These are phyloP conservation scores for Botrytis galanthina DNA, from an alignment of 2,329 filamentous ascomycete species.

Conservation along the genomic window DNA sequence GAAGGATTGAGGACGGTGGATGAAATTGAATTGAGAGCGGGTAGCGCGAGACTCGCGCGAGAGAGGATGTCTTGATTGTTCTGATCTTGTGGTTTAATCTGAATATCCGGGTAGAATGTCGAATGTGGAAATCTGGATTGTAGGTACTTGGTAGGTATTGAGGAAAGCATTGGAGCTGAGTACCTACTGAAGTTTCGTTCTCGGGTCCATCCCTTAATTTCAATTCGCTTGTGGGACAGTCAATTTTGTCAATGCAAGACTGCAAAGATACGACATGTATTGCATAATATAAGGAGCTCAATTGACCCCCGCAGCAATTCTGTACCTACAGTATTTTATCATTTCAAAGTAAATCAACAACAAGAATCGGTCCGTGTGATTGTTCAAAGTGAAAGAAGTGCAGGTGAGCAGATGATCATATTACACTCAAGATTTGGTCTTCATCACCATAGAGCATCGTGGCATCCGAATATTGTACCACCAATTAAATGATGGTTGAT, in stretches of 20 bases:
- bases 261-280: neutral
- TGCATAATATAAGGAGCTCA: slow-evolving; percentile 1
- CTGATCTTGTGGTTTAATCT: neutral
- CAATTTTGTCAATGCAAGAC: neutral
- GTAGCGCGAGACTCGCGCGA: slow-evolving; percentile 8
- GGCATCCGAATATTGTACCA: slow-evolving; percentile 3
- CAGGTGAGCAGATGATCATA: slow-evolving; percentile 28
- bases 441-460: slow-evolving; percentile 13
- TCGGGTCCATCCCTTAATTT: neutral
- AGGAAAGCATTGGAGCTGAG: neutral
- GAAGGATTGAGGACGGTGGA: neutral
- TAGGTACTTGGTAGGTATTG: neutral
- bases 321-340: neutral
- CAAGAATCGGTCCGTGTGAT: slow-evolving; percentile 6
- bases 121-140: neutral
- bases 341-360: neutral
- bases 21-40: slow-evolving; percentile 1
- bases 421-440: neutral
- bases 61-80: neutral
- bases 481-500: neutral
- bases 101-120: neutral
- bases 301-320: neutral
- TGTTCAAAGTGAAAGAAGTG: slow-evolving; percentile 1
- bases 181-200: neutral
- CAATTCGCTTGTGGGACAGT: neutral